A percentile compares a stretch with the other conserved stretches of the same genome.
Evolutionary conservation across 805 yeast genomes (phyloP).

Genomic region (Lipomyces kockii): DNA sequence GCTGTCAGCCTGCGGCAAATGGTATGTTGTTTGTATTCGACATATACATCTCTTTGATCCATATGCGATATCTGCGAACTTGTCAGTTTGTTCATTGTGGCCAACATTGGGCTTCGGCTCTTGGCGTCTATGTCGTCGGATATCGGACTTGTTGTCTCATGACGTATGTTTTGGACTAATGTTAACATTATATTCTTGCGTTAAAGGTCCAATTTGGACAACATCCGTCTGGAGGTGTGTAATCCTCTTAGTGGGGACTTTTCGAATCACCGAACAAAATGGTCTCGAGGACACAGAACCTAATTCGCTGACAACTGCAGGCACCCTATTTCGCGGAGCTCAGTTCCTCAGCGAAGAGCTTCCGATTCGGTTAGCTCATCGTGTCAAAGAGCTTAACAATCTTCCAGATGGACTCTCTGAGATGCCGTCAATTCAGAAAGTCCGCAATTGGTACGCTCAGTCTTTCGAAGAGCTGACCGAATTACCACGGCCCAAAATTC

Average conservation of each 20-base stretch:
- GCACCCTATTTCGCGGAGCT: conserved; percentile 66
- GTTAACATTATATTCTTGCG: neutral
- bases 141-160: neutral
- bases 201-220: conserved; percentile 74
- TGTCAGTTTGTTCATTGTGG: neutral
- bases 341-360: conserved; percentile 73
- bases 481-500: conserved; percentile 61
- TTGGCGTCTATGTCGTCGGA: neutral
- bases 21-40: conserved; percentile 49
- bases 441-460: conserved; percentile 88
- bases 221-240: conserved; percentile 73
- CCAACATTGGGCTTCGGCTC: neutral
- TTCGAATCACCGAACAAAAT: neutral
- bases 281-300: neutral
- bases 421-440: conserved; percentile 76
- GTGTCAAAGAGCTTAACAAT: conserved; percentile 80
- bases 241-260: neutral
- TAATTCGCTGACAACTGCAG: conserved; percentile 15
- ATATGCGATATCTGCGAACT: neutral
- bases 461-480: conserved; percentile 81
- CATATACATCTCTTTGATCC: neutral
- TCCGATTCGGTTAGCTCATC: conserved; percentile 82
- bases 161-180: neutral
- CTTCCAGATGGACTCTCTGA: conserved; percentile 75
- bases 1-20: conserved; percentile 83